A percentile compares a stretch with the other conserved stretches of the same genome.
phyloP scores from a whole-genome alignment of 179 eudicot genomes.

The Nepenthes alata region DNA sequence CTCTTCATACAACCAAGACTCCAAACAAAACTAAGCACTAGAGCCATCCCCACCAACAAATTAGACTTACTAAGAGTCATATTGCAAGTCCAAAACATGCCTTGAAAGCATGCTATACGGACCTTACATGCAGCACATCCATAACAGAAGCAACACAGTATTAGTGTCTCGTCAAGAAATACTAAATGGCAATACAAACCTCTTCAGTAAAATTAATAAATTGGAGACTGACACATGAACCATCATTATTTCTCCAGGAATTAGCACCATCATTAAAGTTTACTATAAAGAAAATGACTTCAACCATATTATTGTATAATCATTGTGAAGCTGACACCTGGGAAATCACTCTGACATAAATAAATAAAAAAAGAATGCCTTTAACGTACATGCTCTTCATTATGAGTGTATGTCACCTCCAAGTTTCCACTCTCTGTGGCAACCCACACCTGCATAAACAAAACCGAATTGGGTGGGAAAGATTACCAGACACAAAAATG shows the following conservation, averaged over 20 bases:
- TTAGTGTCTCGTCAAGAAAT: neutral
- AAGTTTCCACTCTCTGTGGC: slow-evolving; percentile 69
- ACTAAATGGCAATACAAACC: neutral
- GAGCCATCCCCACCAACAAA: neutral
- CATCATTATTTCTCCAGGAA: no score
- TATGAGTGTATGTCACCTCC: slow-evolving; percentile 88
- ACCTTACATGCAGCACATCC: neutral
- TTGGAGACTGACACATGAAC: no score
- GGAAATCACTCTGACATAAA: neutral
- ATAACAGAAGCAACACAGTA: neutral
- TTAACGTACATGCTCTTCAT: slow-evolving; percentile 64
- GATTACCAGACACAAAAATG: neutral
- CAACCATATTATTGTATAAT: no score
- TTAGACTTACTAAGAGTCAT: neutral
- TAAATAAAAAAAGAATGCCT: neutral
- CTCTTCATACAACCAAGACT: neutral
- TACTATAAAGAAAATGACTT: no score
- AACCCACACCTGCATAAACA: slow-evolving; percentile 66
- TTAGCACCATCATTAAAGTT: no score
- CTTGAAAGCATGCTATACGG: neutral
- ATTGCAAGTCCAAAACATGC: neutral
- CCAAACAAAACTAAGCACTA: neutral
- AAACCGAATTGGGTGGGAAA: neutral
- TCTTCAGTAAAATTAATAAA: no score
- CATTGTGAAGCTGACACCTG: no score